phyloP scores from a whole-genome alignment of 2,329 filamentous ascomycete genomes.

The Diaporthe citriasiana region DNA sequence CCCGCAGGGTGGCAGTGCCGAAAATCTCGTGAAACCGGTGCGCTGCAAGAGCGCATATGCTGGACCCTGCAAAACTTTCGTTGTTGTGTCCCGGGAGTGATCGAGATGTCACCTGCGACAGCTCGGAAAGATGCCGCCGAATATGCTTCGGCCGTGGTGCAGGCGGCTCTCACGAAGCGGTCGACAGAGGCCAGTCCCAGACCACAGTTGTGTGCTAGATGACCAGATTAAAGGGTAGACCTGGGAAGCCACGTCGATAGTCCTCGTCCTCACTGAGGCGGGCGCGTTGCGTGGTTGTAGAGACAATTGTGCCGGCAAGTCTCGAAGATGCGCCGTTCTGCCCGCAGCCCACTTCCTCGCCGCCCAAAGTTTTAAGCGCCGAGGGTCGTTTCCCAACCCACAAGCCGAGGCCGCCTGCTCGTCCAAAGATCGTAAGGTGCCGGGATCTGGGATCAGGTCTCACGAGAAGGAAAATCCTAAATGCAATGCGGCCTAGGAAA shows the following conservation, averaged over 20 bases:
- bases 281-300: slow-evolving; percentile 4
- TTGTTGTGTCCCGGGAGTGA: background rate
- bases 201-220: background rate
- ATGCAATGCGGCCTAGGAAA: slow-evolving; percentile 31
- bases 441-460: slow-evolving; percentile 25
- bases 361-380: slow-evolving; percentile 33
- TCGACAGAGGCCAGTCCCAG: background rate
- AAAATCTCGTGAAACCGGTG: slow-evolving; percentile 11
- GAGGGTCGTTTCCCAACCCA: slow-evolving; percentile 12
- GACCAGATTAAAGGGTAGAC: background rate
- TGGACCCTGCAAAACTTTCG: slow-evolving; percentile 15
- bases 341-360: slow-evolving; percentile 22
- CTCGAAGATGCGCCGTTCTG: slow-evolving; percentile 27
- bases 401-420: slow-evolving; percentile 26
- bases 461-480: slow-evolving; percentile 20
- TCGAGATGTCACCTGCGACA: slow-evolving; percentile 39
- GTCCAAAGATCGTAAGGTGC: slow-evolving; percentile 30
- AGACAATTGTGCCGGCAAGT: slow-evolving; percentile 22
- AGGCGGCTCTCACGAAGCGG: background rate
- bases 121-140: slow-evolving; percentile 17
- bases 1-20: slow-evolving; percentile 17
- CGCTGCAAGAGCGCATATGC: slow-evolving; percentile 10
- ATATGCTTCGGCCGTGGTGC: slow-evolving; percentile 6
- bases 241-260: background rate
- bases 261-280: slow-evolving; percentile 13